Evolutionary conservation across 768 basidiomycete genomes (phyloP).

Genomic region (Pleurotus ostreatus): DNA sequence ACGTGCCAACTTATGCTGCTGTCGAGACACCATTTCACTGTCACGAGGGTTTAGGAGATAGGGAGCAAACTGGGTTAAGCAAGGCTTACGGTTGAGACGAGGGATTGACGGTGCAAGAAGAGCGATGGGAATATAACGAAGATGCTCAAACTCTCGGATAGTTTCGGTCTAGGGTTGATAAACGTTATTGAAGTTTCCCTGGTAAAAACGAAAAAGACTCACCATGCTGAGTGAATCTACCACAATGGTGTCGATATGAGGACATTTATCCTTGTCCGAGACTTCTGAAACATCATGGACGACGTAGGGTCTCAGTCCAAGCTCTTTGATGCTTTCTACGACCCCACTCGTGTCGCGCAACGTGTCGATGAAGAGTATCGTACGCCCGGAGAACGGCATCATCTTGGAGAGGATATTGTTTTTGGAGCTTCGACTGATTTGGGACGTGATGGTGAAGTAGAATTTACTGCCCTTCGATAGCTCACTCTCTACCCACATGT

Average conservation of each 20-base stretch:
- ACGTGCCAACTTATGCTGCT: constrained; percentile 96
- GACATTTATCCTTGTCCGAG: constrained; percentile 72
- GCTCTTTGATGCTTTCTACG: constrained; percentile 67
- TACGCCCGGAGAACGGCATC: constrained; percentile 79
- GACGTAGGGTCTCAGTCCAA: constrained; percentile 73
- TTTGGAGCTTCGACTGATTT: constrained; percentile 68
- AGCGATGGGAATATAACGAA: constrained; percentile 94
- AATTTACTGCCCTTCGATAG: constrained; percentile 89
- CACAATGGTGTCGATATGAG: constrained; percentile 91
- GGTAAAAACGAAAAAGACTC: constrained; percentile 23
- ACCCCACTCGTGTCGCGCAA: constrained; percentile 71
- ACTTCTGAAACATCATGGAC: constrained; percentile 74
- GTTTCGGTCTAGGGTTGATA: constrained; percentile 67
- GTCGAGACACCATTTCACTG: constrained; percentile 94
- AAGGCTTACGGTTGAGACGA: constrained; percentile 61
- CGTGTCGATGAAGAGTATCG: constrained; percentile 90
- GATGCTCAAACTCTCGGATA: constrained; percentile 86
- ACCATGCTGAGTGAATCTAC: constrained; percentile 86
- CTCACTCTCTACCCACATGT: constrained; percentile 99
- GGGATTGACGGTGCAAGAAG: constrained; percentile 77
- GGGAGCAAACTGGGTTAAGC: constrained; percentile 8
- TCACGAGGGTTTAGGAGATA: neutral
- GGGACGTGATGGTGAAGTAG: constrained; percentile 92
- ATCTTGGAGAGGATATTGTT: constrained; percentile 75
- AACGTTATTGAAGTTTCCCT: neutral